Conservation (phyloP, 1,284 basidiomycete species). For the Fomitopsis schrenkii region DNA sequence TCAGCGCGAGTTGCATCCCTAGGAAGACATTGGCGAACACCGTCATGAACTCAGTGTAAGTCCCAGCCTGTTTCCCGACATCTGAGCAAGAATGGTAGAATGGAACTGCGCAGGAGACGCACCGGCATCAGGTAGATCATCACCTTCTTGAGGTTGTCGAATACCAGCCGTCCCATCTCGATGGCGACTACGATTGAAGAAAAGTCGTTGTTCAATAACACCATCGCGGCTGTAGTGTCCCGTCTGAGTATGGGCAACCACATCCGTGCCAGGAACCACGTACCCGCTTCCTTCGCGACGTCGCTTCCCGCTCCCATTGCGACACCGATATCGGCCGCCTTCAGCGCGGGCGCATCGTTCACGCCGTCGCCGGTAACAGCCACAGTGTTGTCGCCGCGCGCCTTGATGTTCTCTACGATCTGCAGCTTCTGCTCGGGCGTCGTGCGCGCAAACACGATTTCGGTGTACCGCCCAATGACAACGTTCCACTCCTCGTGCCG, state of each 20-base stretch:
- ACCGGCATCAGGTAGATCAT: constrained; percentile 44
- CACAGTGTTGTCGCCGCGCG: constrained; percentile 42
- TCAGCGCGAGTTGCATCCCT: constrained; percentile 39
- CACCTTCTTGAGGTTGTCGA: constrained; percentile 64
- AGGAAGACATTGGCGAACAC: constrained; percentile 53
- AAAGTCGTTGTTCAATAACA: constrained; percentile 46
- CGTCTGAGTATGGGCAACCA: not conserved
- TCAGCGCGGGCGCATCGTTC: constrained; percentile 64
- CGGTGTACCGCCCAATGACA: constrained; percentile 46
- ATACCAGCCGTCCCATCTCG: constrained; percentile 59
- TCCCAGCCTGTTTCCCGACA: constrained; percentile 7
- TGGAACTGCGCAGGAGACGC: constrained; percentile 15
- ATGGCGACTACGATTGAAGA: constrained; percentile 46
- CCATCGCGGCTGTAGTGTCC: constrained; percentile 36
- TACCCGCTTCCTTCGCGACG: constrained; percentile 42
- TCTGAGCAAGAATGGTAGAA: no score
- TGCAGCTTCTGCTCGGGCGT: constrained; percentile 71
- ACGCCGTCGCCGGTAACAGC: constrained; percentile 66
- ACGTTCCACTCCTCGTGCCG: constrained; percentile 44
- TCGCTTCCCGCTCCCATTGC: constrained; percentile 52
- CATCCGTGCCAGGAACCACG: not conserved
- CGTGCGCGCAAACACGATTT: constrained; percentile 72
- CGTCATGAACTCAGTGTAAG: constrained; percentile 68
- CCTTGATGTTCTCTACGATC: constrained; percentile 62
- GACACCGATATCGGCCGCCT: constrained; percentile 53